phyloP scores from a whole-genome alignment of 495 filamentous ascomycete genomes.

The Annulohypoxylon bovei region DNA sequence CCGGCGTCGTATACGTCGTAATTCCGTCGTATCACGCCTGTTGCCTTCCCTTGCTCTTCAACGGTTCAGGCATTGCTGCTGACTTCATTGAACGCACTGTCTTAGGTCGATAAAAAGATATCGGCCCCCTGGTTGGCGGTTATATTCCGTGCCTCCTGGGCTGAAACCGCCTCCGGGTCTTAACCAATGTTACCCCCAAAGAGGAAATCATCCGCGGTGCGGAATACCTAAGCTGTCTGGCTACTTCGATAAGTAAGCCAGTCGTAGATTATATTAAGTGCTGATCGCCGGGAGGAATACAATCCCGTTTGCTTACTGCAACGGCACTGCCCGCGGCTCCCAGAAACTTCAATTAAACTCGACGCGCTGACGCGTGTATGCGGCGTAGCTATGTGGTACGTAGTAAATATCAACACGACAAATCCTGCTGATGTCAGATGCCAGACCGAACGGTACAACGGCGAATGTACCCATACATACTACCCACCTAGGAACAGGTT shows the following conservation, averaged over 20 bases:
- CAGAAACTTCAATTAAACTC: background rate
- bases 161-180: background rate
- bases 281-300: background rate
- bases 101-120: background rate
- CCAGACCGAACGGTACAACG: background rate
- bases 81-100: background rate
- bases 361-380: background rate
- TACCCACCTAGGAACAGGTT: background rate
- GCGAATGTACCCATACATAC: background rate
- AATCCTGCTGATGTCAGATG: background rate
- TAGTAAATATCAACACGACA: too few relatives aligned
- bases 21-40: background rate
- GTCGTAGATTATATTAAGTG: background rate
- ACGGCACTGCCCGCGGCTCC: background rate
- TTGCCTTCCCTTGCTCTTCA: background rate
- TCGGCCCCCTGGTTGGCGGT: background rate
- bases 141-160: background rate
- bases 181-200: constrained; percentile 3
- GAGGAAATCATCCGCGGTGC: background rate
- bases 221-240: background rate
- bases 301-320: background rate
- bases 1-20: background rate
- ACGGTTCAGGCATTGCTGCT: background rate
- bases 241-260: background rate
- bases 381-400: too few relatives aligned